Evolutionary conservation across 2,329 filamentous ascomycete genomes (phyloP).

Genomic region (Zymoseptoria passerinii): DNA sequence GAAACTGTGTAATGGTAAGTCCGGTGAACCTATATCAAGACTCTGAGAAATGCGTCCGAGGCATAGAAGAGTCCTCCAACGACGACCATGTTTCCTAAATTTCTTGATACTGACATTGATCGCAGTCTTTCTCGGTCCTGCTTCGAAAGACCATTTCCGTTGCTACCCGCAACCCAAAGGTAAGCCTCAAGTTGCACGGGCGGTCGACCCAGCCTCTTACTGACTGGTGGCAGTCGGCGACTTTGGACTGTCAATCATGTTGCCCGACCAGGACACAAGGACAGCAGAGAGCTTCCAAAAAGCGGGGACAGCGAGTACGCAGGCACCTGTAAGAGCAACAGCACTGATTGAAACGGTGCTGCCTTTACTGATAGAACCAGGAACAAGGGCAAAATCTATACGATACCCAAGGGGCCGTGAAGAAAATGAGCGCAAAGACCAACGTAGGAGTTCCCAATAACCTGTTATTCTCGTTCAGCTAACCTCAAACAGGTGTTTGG

Average conservation of each 20-base stretch:
- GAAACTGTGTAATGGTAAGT: not conserved
- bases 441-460: not conserved
- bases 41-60: not conserved
- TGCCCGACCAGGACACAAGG: not conserved
- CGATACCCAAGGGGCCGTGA: not conserved
- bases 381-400: not conserved
- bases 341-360: not conserved
- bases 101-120: not conserved
- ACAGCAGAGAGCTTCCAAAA: not conserved
- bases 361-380: not conserved
- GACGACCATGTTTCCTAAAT: not conserved
- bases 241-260: not conserved
- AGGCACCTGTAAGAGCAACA: not conserved
- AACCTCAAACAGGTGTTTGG: not conserved
- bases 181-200: not conserved
- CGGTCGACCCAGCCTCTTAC: not conserved
- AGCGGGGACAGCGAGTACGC: not conserved
- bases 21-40: not conserved
- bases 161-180: not conserved
- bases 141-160: not conserved
- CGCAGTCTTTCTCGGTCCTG: not conserved
- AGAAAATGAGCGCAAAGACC: not conserved
- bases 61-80: not conserved
- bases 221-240: not conserved
- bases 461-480: not conserved